Evolutionary conservation across 2,329 filamentous ascomycete genomes (phyloP).

Genomic region (Aspergillus sp.): DNA sequence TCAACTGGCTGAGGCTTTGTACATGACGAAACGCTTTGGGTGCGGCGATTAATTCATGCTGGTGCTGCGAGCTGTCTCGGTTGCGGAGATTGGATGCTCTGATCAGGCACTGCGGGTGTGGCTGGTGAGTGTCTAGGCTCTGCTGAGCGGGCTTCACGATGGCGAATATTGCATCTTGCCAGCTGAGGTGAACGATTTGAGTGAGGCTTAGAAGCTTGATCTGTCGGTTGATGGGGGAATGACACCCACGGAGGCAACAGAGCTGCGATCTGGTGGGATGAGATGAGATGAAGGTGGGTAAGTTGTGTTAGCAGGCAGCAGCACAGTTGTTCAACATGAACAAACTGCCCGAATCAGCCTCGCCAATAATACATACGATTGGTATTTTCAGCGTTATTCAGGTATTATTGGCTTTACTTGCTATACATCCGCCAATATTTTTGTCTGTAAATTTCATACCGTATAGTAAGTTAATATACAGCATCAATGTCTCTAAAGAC

Average conservation of each 20-base stretch:
- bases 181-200: background rate
- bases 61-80: background rate
- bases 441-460: background rate
- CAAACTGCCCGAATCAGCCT: background rate
- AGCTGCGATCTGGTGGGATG: background rate
- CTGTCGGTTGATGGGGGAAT: background rate
- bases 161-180: background rate
- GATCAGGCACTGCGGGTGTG: background rate
- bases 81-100: background rate
- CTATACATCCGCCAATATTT: fast-evolving
- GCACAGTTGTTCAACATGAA: background rate
- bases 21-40: background rate
- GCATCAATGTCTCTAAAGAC: background rate
- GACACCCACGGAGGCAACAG: background rate
- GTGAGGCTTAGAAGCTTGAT: background rate
- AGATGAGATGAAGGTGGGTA: background rate
- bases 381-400: background rate
- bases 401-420: no score
- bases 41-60: background rate
- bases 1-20: background rate
- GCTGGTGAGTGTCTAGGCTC: background rate
- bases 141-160: background rate
- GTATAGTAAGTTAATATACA: background rate
- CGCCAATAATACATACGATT: background rate
- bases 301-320: background rate